Percentiles rank a stretch among this genome's conserved stretches.
Conservation (phyloP, 1,284 basidiomycete species). For the Apiotrichum siamense region DNA sequence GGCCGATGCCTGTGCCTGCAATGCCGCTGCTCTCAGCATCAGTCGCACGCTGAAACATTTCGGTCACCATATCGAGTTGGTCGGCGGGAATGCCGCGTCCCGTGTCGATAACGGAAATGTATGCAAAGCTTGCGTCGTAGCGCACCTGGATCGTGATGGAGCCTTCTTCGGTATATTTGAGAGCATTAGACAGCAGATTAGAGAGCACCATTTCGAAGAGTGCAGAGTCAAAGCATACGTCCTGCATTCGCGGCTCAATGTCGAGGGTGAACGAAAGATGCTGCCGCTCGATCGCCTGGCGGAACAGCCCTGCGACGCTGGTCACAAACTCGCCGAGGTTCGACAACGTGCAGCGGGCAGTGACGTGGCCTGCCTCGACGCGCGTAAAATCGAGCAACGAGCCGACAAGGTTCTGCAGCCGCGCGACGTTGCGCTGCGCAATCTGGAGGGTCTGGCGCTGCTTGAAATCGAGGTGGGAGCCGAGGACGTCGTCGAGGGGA, state of each 20-base stretch:
- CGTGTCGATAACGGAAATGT: constrained; percentile 36
- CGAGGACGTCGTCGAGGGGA: constrained; percentile 30
- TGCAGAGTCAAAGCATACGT: constrained; percentile 32
- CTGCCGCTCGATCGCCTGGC: constrained; percentile 29
- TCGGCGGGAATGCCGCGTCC: constrained; percentile 38
- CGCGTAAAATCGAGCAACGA: constrained; percentile 43
- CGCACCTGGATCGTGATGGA: constrained; percentile 17
- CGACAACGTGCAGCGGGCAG: constrained; percentile 39
- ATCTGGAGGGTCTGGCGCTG: constrained; percentile 30
- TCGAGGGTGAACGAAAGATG: neutral
- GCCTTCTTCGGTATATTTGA: constrained; percentile 28
- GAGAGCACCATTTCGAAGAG: constrained; percentile 41
- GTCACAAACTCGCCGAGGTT: constrained; percentile 39
- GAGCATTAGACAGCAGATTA: constrained; percentile 35
- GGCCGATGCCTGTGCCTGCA: constrained; percentile 15
- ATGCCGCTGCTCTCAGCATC: neutral
- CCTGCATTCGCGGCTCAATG: constrained; percentile 24
- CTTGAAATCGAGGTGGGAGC: constrained; percentile 3
- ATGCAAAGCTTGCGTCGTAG: constrained; percentile 17
- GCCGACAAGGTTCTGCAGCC: constrained; percentile 41
- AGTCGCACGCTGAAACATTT: constrained; percentile 17
- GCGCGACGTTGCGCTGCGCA: constrained; percentile 38
- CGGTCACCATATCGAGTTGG: constrained; percentile 16
- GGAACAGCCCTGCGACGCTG: constrained; percentile 46
- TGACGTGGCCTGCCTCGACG: constrained; percentile 40